Evolutionary conservation across 2,329 filamentous ascomycete genomes (phyloP).

Genomic region (Sporothrix curviconia): DNA sequence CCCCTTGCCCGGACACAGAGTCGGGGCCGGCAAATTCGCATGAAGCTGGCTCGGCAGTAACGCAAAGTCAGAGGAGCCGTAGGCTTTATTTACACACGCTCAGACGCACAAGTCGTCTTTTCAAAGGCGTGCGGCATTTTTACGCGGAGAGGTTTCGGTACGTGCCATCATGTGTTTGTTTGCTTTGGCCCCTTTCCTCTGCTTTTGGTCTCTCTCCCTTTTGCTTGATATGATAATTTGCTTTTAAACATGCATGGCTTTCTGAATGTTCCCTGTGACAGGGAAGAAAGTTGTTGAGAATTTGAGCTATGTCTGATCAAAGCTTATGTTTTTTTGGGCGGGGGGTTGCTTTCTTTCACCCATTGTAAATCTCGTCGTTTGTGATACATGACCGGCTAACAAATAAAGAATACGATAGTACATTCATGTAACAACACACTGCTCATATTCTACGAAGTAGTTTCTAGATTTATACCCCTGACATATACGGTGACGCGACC

Average conservation of each 20-base stretch:
- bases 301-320: conserved; percentile 60
- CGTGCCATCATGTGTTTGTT: not conserved
- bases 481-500: conserved; percentile 71
- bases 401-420: too few species aligned
- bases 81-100: too few species aligned
- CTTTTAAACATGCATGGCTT: conserved; percentile 83
- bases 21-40: too few species aligned
- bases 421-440: not conserved
- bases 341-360: conserved; percentile 1
- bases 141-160: too few species aligned
- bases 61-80: too few species aligned
- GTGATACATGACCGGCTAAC: too few species aligned
- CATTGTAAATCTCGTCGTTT: too few species aligned
- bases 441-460: not conserved
- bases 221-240: conserved; percentile 73
- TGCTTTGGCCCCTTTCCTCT: conserved; percentile 17
- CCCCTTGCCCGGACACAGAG: too few species aligned
- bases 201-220: conserved; percentile 19
- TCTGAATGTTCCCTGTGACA: conserved; percentile 67
- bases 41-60: too few species aligned
- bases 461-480: conserved; percentile 10
- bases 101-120: too few species aligned
- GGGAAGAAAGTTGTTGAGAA: conserved; percentile 49
- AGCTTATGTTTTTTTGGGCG: not conserved
- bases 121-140: conserved; percentile 61